Conservation (phyloP, 2,329 filamentous ascomycete species). For the Blumeria hordei region DNA sequence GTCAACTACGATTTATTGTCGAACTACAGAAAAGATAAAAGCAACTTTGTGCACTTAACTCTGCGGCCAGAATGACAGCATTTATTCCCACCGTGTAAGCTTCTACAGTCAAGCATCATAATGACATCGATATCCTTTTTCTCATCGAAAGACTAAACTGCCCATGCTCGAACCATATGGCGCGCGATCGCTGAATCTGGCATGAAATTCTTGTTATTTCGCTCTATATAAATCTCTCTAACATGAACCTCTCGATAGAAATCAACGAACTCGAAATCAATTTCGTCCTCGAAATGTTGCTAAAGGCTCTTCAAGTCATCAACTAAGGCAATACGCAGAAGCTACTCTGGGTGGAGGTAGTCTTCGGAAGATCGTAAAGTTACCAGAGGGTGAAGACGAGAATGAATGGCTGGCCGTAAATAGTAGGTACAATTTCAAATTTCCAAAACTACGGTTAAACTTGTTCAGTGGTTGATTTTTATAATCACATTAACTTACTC, state of each 20-base stretch:
- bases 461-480: conserved; percentile 85
- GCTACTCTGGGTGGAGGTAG: conserved; percentile 88
- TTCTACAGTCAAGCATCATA: too few species aligned
- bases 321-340: conserved; percentile 92
- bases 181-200: too few species aligned
- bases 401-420: conserved; percentile 98
- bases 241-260: conserved; percentile 24
- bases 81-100: too few species aligned
- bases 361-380: conserved; percentile 82
- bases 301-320: conserved; percentile 76
- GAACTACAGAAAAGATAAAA: too few species aligned
- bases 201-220: too few species aligned
- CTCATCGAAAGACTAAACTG: too few species aligned
- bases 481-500: conserved; percentile 98
- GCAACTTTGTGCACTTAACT: too few species aligned
- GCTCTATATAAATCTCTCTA: too few species aligned
- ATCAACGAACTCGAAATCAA: conserved; percentile 68
- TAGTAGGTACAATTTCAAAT: conserved; percentile 28
- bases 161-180: too few species aligned
- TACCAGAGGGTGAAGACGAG: conserved; percentile 90
- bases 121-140: too few species aligned
- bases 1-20: too few species aligned
- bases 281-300: conserved; percentile 71
- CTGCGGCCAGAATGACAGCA: too few species aligned
- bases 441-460: conserved; percentile 10